These are phyloP conservation scores for Phaffomyces thermotolerans DNA, from an alignment of 805 yeast species.

Conservation along the genomic window DNA sequence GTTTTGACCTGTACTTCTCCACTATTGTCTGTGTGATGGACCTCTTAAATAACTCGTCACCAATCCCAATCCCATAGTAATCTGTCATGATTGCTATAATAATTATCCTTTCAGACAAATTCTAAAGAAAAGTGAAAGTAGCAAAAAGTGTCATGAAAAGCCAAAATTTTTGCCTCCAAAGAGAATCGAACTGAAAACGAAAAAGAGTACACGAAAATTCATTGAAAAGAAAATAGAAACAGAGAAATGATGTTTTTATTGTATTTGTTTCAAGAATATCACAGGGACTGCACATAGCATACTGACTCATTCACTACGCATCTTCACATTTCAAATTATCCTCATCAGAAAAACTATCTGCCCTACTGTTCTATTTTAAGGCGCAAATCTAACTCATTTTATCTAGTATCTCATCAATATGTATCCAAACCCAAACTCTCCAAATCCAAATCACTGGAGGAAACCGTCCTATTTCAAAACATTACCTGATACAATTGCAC, in stretches of 20 bases:
- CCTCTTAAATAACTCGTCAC: conserved; percentile 2
- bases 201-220: background rate
- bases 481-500: conserved; percentile 19
- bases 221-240: too few species aligned
- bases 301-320: too few species aligned
- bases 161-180: background rate
- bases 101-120: too few species aligned
- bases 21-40: conserved; percentile 17
- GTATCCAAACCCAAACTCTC: background rate
- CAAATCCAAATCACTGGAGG: conserved; percentile 2
- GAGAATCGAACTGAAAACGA: background rate
- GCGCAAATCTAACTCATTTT: background rate
- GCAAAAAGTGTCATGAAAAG: background rate
- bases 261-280: too few species aligned
- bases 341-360: too few species aligned
- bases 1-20: conserved; percentile 10
- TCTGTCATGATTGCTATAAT: conserved; percentile 10
- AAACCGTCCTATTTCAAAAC: conserved; percentile 23
- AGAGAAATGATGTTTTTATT: too few species aligned
- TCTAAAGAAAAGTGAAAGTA: too few species aligned
- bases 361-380: conserved; percentile 10
- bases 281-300: too few species aligned
- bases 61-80: conserved; percentile 10
- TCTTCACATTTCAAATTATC: too few species aligned
- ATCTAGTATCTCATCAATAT: background rate